Percentiles rank a stretch among this genome's conserved stretches.
Evolutionary conservation across 768 basidiomycete genomes (phyloP).

Genomic region (Lyophyllum atratum): DNA sequence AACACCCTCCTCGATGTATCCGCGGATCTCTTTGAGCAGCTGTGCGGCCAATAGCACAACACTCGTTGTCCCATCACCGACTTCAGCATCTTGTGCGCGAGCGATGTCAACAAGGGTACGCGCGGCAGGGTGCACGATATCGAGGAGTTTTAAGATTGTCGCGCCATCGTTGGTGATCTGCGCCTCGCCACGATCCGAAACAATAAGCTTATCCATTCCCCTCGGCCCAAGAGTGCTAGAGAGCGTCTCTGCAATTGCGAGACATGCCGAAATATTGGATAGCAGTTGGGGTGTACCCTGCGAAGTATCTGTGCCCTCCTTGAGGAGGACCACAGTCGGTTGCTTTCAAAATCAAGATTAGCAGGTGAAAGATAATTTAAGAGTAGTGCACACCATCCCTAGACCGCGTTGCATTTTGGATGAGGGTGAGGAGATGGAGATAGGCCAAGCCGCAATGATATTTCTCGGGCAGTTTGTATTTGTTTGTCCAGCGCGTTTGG

Average conservation of each 20-base stretch:
- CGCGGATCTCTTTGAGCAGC: constrained; percentile 87
- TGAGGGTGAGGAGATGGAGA: constrained; percentile 21
- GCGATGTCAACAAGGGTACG: constrained; percentile 98
- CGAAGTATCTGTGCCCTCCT: constrained; percentile 95
- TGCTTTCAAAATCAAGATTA: constrained; percentile 54
- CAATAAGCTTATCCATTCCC: constrained; percentile 99
- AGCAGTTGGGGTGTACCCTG: constrained; percentile 92
- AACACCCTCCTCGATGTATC: constrained; percentile 94
- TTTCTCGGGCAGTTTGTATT: constrained; percentile 35
- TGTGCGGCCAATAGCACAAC: constrained; percentile 95
- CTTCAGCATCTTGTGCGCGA: constrained; percentile 96
- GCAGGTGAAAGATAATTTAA: not conserved
- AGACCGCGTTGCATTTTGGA: constrained; percentile 82
- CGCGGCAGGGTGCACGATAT: constrained; percentile 97
- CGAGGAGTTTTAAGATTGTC: constrained; percentile 95
- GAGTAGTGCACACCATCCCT: constrained; percentile 58
- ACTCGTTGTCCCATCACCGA: constrained; percentile 97
- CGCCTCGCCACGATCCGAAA: constrained; percentile 89
- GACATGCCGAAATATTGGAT: constrained; percentile 95
- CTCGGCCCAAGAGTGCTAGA: constrained; percentile 95
- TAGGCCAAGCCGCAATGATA: constrained; percentile 21
- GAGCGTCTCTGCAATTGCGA: constrained; percentile 89
- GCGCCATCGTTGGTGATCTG: constrained; percentile 99
- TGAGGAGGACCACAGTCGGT: constrained; percentile 95
- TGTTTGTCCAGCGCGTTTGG: constrained; percentile 40